These are phyloP conservation scores for Candida taoyuanica DNA, from an alignment of 805 yeast genomes.

Conservation along the genomic window DNA sequence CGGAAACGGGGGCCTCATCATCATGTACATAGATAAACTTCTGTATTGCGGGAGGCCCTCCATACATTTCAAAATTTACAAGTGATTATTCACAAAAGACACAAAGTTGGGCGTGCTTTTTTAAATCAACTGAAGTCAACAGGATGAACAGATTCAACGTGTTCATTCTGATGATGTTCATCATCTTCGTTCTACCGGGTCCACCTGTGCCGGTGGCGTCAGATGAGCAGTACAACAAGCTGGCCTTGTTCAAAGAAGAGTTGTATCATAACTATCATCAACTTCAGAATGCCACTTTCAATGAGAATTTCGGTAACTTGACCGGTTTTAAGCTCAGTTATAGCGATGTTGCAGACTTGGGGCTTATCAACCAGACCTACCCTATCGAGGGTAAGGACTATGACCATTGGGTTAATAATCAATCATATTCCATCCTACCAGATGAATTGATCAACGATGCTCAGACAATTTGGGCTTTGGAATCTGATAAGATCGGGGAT, in stretches of 20 bases:
- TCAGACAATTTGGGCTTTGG: conserved; percentile 46
- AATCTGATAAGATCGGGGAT: conserved; percentile 16
- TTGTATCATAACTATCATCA: conserved; percentile 29
- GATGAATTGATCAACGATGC: conserved; percentile 47
- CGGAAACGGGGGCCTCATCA: not conserved
- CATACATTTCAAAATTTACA: too few species aligned
- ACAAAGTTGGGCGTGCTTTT: too few species aligned
- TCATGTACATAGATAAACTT: too few species aligned
- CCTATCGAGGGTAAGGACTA: conserved; percentile 49
- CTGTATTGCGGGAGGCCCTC: too few species aligned
- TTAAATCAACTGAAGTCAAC: too few species aligned
- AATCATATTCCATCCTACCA: conserved; percentile 57
- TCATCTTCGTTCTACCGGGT: conserved; percentile 38
- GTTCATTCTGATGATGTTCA: conserved; percentile 24
- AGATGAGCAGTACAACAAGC: conserved; percentile 33
- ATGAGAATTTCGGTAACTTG: conserved; percentile 58
- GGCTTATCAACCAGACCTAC: conserved; percentile 46
- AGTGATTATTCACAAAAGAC: too few species aligned
- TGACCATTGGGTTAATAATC: conserved; percentile 42
- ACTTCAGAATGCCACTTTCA: conserved; percentile 40
- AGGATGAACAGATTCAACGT: conserved; percentile 2
- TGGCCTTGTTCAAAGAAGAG: conserved; percentile 36
- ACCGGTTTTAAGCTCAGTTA: conserved; percentile 72
- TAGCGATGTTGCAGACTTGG: conserved; percentile 42
- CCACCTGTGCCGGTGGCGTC: conserved; percentile 30